Conservation (phyloP, 169 alveolate species). For the Cryptosporidium andersoni region DNA sequence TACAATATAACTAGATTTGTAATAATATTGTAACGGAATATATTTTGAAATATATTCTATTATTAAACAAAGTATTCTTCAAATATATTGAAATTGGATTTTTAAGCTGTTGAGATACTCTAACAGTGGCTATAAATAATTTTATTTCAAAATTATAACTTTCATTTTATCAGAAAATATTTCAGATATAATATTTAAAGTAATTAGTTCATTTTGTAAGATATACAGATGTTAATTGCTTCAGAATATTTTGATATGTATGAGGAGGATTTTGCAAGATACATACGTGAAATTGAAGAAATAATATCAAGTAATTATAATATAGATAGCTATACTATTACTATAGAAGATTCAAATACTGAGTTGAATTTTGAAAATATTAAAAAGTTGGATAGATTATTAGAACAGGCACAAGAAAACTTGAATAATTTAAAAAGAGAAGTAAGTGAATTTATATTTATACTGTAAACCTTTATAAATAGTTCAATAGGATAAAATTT, state of each 20-base stretch:
- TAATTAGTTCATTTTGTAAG: not conserved
- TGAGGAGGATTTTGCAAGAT: slow-evolving; percentile 52
- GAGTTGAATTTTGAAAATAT: slow-evolving; percentile 9
- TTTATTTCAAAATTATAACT: too few relatives aligned
- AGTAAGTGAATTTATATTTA: slow-evolving; percentile 13
- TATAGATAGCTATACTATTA: not conserved
- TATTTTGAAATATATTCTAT: too few relatives aligned
- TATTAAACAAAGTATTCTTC: too few relatives aligned
- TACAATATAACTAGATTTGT: too few relatives aligned
- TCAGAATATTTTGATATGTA: slow-evolving; percentile 44
- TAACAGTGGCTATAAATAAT: too few relatives aligned
- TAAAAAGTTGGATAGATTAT: slow-evolving; percentile 8
- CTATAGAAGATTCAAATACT: too few relatives aligned
- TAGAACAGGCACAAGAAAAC: slow-evolving; percentile 25
- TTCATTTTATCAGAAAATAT: too few relatives aligned
- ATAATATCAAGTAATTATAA: not conserved
- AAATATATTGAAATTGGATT: too few relatives aligned
- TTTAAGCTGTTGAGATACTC: too few relatives aligned
- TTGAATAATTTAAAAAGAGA: slow-evolving; percentile 36
- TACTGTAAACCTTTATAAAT: not conserved
- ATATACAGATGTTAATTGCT: slow-evolving; percentile 30
- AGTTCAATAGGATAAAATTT: not conserved
- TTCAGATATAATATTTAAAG: too few relatives aligned
- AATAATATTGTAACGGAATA: too few relatives aligned
- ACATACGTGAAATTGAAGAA: slow-evolving; percentile 4